Evolutionary conservation across 1,284 basidiomycete species (phyloP).

Genomic region (Cystobasidium pallidum): DNA sequence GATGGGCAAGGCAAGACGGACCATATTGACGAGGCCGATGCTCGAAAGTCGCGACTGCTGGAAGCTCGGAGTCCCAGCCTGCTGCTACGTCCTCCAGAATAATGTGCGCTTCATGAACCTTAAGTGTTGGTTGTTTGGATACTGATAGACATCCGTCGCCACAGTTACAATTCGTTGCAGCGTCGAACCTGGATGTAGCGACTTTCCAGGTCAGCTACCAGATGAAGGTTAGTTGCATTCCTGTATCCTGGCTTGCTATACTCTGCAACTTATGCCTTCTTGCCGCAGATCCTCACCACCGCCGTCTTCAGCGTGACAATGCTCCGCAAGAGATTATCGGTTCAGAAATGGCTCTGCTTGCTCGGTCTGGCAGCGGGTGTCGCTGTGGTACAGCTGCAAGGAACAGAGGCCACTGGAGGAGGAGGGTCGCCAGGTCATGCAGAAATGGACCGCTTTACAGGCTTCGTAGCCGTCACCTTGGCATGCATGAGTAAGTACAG

Average conservation of each 20-base stretch:
- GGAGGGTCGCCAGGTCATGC: slow-evolving; percentile 48
- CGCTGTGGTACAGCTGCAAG: slow-evolving; percentile 88
- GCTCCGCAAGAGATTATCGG: slow-evolving; percentile 75
- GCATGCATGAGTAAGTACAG: slow-evolving; percentile 72
- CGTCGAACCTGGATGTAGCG: slow-evolving; percentile 87
- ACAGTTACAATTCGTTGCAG: slow-evolving; percentile 84
- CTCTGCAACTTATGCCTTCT: neutral
- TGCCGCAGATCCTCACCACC: slow-evolving; percentile 76
- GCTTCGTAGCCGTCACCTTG: slow-evolving; percentile 78
- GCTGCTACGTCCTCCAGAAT: slow-evolving; percentile 96
- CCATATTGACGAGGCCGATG: neutral
- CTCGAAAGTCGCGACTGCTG: slow-evolving; percentile 71
- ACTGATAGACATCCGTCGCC: neutral
- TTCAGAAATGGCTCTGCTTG: slow-evolving; percentile 80
- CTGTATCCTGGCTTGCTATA: neutral
- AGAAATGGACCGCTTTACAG: slow-evolving; percentile 77
- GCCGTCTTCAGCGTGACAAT: slow-evolving; percentile 89
- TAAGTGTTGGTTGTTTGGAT: neutral
- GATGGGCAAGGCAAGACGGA: neutral
- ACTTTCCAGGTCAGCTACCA: slow-evolving; percentile 93
- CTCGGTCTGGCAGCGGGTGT: slow-evolving; percentile 86
- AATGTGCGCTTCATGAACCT: slow-evolving; percentile 59
- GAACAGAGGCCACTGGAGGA: slow-evolving; percentile 38
- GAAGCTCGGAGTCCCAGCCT: slow-evolving; percentile 94
- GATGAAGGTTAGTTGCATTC: slow-evolving; percentile 65